A percentile compares a stretch with the other conserved stretches of the same genome.
These are phyloP conservation scores for Phytophthora sojae DNA, from an alignment of 352 stramenopile genomes.

Conservation along the genomic window DNA sequence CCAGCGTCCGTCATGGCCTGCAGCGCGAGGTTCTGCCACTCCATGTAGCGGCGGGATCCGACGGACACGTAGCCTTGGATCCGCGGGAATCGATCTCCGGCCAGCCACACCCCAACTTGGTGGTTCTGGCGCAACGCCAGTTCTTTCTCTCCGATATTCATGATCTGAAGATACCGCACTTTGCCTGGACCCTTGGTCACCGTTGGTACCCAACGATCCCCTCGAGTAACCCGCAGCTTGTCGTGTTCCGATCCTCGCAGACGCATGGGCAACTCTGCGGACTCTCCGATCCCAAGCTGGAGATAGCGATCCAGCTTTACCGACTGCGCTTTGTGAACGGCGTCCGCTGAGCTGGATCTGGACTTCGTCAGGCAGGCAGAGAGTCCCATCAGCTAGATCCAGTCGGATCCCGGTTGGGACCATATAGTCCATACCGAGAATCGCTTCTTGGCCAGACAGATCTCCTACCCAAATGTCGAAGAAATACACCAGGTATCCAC, in stretches of 20 bases:
- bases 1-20: background rate
- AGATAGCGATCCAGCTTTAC: background rate
- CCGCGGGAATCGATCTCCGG: conserved; percentile 4
- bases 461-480: background rate
- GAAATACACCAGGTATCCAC: background rate
- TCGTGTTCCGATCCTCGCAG: background rate
- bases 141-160: background rate
- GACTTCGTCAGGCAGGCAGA: conserved; percentile 8
- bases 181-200: background rate
- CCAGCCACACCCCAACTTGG: conserved; percentile 10
- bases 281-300: background rate
- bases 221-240: conserved; percentile 18
- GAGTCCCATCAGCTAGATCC: too few relatives aligned
- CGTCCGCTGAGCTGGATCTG: conserved; percentile 11
- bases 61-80: conserved; percentile 13
- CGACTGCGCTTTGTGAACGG: background rate
- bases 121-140: background rate
- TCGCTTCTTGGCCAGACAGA: background rate
- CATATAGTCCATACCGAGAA: conserved; percentile 13
- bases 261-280: background rate
- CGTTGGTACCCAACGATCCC: conserved; percentile 9
- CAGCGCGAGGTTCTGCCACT: conserved; percentile 22
- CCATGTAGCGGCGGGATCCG: background rate
- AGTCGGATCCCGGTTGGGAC: conserved; percentile 16
- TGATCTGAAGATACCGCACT: conserved; percentile 8